Evolutionary conservation across 202 grass and related monocot genomes (phyloP).

Genomic region (Dendrocalamus latiflorus): DNA sequence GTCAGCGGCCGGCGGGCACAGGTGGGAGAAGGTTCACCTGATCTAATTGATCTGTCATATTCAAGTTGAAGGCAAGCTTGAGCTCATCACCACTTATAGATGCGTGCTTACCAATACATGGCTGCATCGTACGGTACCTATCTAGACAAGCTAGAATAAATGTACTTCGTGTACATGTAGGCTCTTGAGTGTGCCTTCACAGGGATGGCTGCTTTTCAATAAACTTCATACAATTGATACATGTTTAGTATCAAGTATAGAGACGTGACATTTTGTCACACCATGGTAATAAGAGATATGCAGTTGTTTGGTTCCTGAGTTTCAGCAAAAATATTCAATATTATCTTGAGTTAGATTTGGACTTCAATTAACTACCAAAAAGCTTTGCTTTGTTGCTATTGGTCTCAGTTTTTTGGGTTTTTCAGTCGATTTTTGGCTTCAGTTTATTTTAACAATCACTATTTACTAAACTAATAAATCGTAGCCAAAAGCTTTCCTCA

Average conservation of each 20-base stretch:
- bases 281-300: slow-evolving; percentile 11
- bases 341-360: not conserved
- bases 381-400: too few species aligned
- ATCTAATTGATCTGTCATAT: too few species aligned
- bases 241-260: not conserved
- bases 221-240: not conserved
- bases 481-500: too few species aligned
- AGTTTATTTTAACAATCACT: too few species aligned
- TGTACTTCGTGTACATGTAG: not conserved
- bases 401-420: too few species aligned
- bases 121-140: slow-evolving; percentile 20
- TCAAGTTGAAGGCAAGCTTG: slow-evolving; percentile 14
- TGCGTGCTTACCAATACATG: not conserved
- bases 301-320: not conserved
- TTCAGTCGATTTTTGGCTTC: too few species aligned
- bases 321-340: not conserved
- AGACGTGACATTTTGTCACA: slow-evolving; percentile 28
- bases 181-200: slow-evolving; percentile 15
- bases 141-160: slow-evolving; percentile 26
- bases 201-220: slow-evolving; percentile 2
- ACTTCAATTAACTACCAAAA: not conserved
- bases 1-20: slow-evolving; percentile 64
- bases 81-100: not conserved
- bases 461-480: too few species aligned
- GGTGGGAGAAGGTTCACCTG: slow-evolving; percentile 67